Base-by-base conservation (phyloP, 371 early-diverging fungal genomes). In the Rhizomucor pusillus region DNA sequence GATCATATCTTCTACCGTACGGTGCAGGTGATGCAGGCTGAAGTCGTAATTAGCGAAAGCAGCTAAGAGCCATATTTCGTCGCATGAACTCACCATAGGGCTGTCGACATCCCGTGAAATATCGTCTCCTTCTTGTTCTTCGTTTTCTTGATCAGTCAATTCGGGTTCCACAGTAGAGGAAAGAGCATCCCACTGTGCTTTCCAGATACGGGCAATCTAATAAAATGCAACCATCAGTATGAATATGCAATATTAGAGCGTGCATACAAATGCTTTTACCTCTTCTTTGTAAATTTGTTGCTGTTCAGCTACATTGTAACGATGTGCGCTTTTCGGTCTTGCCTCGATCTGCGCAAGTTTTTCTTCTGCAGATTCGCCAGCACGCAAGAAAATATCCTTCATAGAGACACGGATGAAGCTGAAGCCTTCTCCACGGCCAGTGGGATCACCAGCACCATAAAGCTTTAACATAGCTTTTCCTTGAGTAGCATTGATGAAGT, bases 401-500 rank as follows among this genome's bases (percentile, higher is more conserved):
- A 96, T 93, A 6, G 91, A 92, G 20, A 94, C 91, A 51, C 95
- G 88, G 58, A 99, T 90, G 71, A 98, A 99, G 75, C 97, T 97
- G 68, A 99, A 98, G 13, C 97, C 99, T 73, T 98, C 99, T 25
- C 98, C 99, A 23, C 91, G 80, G 5, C 99, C 99, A 0, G 99
- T 97, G 1, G 99, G 98, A 66, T 97, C 96, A 58, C 96, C 98
- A n/a, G 90, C 90, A 33, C 97, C 97, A 67, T 89, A 90, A 10
- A 98, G 80, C 66, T 94, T 88, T 43, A 96, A 70, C 95, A 93
- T 93, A 18, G 92, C 93, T 60, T 98, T 98, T 29, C 91, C 92
- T 67, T 88, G 88, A 13, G 89, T 87, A 6, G 92, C 92, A 57
- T 88, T 90, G 59, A 90, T 85, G 76, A 99, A 99, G 77, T 99